Conservation (phyloP, 2,329 filamentous ascomycete genomes). For the Fusarium sp. region DNA sequence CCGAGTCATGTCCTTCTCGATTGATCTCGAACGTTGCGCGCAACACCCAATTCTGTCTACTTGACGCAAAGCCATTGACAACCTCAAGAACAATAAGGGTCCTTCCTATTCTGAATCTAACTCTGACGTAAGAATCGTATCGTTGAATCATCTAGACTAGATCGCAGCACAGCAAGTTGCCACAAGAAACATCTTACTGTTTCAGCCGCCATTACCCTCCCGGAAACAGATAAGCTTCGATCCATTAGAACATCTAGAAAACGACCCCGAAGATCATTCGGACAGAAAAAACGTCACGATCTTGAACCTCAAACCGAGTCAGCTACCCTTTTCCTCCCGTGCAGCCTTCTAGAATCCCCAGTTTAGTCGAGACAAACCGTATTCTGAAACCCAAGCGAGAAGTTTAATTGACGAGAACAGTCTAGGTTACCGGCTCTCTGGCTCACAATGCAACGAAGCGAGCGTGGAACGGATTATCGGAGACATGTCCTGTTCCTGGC, state of each 20-base stretch:
- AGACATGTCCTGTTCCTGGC: conserved; percentile 39
- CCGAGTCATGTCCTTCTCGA: too few relatives aligned
- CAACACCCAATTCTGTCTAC: too few relatives aligned
- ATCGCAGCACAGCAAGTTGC: conserved; percentile 1
- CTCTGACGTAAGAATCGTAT: conserved; percentile 3
- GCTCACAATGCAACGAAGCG: conserved; percentile 39
- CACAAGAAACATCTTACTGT: conserved; percentile 9
- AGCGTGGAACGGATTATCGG: conserved; percentile 22
- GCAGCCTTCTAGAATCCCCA: conserved; percentile 13
- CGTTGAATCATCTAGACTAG: conserved; percentile 25
- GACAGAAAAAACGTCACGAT: background rate
- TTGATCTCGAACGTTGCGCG: too few relatives aligned
- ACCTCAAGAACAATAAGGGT: background rate
- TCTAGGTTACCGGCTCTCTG: conserved; percentile 43
- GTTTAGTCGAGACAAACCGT: conserved; percentile 28
- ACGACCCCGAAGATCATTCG: conserved; percentile 1
- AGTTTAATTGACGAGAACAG: conserved; percentile 37
- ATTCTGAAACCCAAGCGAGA: conserved; percentile 39
- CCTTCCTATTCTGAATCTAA: background rate
- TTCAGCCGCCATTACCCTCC: conserved; percentile 9
- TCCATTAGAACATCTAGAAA: background rate
- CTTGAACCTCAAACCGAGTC: conserved; percentile 6
- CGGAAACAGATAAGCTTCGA: conserved; percentile 26
- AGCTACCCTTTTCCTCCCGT: conserved; percentile 8
- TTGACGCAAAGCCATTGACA: background rate